These are phyloP conservation scores for Triticum turgidum DNA, from an alignment of 176 grass and related monocot genomes.

Conservation along the genomic window DNA sequence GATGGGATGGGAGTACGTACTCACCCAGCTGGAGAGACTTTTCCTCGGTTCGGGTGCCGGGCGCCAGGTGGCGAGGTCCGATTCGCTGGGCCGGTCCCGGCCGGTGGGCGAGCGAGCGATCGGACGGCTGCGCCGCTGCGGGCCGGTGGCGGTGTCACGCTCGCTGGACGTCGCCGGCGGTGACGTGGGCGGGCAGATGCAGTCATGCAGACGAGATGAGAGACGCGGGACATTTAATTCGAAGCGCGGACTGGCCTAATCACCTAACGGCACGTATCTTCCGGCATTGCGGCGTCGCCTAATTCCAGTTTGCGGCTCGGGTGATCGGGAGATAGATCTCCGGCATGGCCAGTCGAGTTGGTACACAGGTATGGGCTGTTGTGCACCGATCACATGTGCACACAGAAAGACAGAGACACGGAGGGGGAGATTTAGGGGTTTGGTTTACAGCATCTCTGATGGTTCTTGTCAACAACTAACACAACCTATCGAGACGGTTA, in stretches of 20 bases:
- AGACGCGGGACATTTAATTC: neutral
- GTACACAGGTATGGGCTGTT: neutral
- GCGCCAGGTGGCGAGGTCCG: slow-evolving; percentile 33
- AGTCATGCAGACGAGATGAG: neutral
- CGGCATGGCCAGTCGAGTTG: neutral
- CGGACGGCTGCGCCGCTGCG: too few species aligned
- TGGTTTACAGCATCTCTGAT: too few species aligned
- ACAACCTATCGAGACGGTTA: too few species aligned
- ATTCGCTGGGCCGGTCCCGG: slow-evolving; percentile 22
- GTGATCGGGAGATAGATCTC: neutral
- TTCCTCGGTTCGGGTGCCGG: slow-evolving; percentile 38
- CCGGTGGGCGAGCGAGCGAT: neutral
- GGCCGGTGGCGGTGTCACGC: neutral
- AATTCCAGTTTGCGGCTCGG: neutral
- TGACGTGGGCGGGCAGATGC: slow-evolving; percentile 1
- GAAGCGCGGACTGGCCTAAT: slow-evolving; percentile 8
- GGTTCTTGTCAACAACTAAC: too few species aligned
- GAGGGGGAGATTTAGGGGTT: too few species aligned
- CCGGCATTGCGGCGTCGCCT: slow-evolving; percentile 13
- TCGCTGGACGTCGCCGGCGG: neutral
- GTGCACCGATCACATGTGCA: neutral
- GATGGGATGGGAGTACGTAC: neutral
- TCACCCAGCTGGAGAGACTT: slow-evolving; percentile 17
- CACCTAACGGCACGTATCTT: slow-evolving; percentile 28
- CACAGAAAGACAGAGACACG: too few species aligned